phyloP scores from a whole-genome alignment of 768 basidiomycete species.

The Naganishia vishniacii region DNA sequence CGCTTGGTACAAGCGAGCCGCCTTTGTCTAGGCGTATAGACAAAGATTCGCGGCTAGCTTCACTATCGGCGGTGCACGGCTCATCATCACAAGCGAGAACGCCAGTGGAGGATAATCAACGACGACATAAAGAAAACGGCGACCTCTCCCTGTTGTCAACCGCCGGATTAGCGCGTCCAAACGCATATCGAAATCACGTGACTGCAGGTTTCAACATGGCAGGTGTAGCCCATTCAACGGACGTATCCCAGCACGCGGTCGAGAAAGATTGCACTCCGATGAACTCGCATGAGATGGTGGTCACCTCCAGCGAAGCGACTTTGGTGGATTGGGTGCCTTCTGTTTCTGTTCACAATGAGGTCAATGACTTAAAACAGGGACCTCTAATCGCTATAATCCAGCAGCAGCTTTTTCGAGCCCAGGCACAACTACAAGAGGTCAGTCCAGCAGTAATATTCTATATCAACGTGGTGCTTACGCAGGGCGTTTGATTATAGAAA shows the following conservation, averaged over 20 bases:
- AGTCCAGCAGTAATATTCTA: too few species aligned
- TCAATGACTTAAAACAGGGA: too few species aligned
- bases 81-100: too few species aligned
- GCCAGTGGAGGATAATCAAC: not conserved
- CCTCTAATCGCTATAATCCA: not conserved
- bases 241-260: not conserved
- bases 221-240: not conserved
- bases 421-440: constrained; percentile 15
- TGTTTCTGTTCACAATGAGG: not conserved
- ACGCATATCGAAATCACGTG: constrained; percentile 51
- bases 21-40: too few species aligned
- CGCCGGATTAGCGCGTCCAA: constrained; percentile 52
- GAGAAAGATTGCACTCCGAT: not conserved
- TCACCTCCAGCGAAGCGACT: not conserved
- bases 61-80: too few species aligned
- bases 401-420: not conserved
- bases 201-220: not conserved
- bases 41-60: too few species aligned
- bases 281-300: not conserved
- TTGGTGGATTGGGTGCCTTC: not conserved
- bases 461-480: too few species aligned
- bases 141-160: constrained; percentile 86
- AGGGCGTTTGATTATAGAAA: too few species aligned
- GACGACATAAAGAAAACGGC: constrained; percentile 51
- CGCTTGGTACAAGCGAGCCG: too few species aligned